Percentiles rank a stretch among this genome's conserved stretches.
Evolutionary conservation across 306 rosid genomes (phyloP).

Genomic region (Citrullus amarus): DNA sequence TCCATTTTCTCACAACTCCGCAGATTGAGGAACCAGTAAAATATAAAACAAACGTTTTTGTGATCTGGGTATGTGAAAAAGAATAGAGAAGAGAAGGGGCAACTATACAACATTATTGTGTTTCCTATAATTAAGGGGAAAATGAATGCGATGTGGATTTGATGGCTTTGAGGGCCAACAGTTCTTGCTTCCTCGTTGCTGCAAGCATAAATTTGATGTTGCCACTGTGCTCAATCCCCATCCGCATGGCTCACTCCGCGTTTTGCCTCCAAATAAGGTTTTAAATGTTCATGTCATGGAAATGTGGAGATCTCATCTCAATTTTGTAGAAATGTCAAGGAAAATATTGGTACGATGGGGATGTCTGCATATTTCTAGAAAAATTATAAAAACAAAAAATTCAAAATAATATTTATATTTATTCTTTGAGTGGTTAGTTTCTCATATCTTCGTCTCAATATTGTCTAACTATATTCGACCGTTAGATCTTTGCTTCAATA

Average conservation of each 20-base stretch:
- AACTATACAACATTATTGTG: background rate
- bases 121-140: background rate
- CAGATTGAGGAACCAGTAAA: background rate
- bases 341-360: no score
- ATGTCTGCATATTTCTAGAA: no score
- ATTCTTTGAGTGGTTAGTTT: no score
- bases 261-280: background rate
- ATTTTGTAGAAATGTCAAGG: no score
- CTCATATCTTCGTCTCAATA: no score
- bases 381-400: no score
- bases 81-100: background rate
- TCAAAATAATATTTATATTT: no score
- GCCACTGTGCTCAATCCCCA: background rate
- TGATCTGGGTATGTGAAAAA: background rate
- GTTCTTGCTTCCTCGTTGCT: background rate
- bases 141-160: background rate
- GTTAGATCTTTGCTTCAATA: no score
- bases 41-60: background rate
- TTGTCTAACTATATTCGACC: no score
- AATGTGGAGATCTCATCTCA: no score
- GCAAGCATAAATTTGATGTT: background rate
- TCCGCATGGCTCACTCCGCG: background rate
- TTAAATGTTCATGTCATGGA: no score
- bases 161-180: background rate
- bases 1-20: background rate